These are phyloP conservation scores for Haplosporangium gracile DNA, from an alignment of 192 early-diverging fungal species.

Conservation along the genomic window DNA sequence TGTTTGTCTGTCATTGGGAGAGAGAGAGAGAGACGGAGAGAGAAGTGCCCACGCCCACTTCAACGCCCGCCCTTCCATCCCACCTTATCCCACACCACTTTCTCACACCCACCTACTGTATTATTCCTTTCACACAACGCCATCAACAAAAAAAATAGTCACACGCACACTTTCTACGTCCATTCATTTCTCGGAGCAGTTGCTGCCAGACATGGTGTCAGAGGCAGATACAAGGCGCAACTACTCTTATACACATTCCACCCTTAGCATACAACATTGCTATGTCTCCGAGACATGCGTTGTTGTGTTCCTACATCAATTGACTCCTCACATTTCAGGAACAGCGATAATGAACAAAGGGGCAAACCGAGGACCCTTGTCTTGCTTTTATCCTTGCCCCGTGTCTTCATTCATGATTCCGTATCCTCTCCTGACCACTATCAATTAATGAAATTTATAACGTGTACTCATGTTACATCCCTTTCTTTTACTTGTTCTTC, in stretches of 20 bases:
- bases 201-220: background rate
- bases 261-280: background rate
- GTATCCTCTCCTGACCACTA: background rate
- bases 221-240: no score
- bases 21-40: no score
- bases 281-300: no score
- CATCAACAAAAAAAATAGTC: no score
- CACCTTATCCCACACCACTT: no score
- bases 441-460: background rate
- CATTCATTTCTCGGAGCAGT: background rate
- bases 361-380: background rate
- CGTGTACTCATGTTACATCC: background rate
- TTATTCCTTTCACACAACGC: no score
- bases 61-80: no score
- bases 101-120: no score
- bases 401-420: background rate
- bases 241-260: background rate
- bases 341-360: background rate
- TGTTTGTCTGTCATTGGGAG: no score
- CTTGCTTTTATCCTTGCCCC: no score
- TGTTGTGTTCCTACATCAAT: background rate
- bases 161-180: no score
- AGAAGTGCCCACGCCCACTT: no score
- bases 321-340: background rate
- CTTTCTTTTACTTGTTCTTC: background rate